These are phyloP conservation scores for Plectosphaerella cucumerina DNA, from an alignment of 2,329 filamentous ascomycete genomes.

Conservation along the genomic window DNA sequence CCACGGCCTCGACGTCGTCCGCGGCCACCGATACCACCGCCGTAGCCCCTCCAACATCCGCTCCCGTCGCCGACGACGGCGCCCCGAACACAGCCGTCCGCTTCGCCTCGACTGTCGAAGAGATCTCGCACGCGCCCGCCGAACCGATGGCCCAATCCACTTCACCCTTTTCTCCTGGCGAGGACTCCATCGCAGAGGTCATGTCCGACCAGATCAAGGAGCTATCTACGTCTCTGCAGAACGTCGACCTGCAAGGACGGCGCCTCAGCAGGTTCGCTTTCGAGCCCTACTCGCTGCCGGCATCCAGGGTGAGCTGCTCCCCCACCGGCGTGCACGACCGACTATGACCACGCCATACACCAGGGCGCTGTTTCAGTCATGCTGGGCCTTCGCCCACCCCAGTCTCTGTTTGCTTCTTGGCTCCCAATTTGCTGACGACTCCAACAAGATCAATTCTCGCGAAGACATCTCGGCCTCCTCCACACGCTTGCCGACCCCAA, in stretches of 20 bases:
- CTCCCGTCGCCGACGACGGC: not conserved
- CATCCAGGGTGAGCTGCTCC: conserved; percentile 63
- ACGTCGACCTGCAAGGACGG: conserved; percentile 72
- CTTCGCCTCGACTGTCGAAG: conserved; percentile 67
- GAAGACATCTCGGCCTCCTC: conserved; percentile 57
- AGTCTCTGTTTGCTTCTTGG: not conserved
- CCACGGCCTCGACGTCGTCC: not conserved
- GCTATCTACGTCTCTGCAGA: conserved; percentile 68
- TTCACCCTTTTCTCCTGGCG: conserved; percentile 13
- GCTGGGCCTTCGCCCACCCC: not conserved
- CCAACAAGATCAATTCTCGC: conserved; percentile 51
- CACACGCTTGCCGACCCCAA: conserved; percentile 61
- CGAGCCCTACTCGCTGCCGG: conserved; percentile 84
- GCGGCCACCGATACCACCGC: conserved; percentile 2
- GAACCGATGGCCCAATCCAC: conserved; percentile 17
- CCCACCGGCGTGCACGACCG: too few species aligned
- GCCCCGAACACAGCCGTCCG: conserved; percentile 51
- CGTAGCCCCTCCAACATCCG: conserved; percentile 16
- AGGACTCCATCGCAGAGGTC: conserved; percentile 33
- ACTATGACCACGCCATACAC: not conserved
- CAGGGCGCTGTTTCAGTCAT: not conserved
- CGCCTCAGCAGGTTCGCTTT: conserved; percentile 85
- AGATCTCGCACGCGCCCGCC: conserved; percentile 53
- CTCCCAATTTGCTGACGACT: conserved; percentile 18
- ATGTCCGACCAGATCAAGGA: conserved; percentile 64